Base-by-base conservation (phyloP, 2,329 filamentous ascomycete species). In the Blastomyces gilchristii region DNA sequence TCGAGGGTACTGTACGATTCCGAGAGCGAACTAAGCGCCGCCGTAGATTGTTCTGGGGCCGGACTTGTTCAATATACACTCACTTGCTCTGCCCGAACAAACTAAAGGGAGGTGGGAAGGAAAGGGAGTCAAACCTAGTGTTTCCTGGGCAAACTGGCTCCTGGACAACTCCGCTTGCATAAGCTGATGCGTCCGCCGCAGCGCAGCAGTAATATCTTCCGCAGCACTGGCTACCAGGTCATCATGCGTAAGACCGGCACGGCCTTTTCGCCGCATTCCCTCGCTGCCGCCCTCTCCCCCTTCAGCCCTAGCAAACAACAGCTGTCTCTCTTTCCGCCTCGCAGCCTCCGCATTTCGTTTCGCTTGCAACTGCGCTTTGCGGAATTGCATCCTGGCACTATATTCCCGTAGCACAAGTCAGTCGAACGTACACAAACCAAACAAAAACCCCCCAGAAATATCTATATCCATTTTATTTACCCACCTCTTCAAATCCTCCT, bases 71-170 rank as follows among this genome's bases (percentile, higher is more conserved):
- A 66, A 62, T 66, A 56, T 67, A 63, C 6, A 18, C 53, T 22
- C 34, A 34, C 45, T 22, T 11, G 14, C 41, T 45, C 18, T 45
- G 41, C 45, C 18, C 22, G 45, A 49, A 18, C 45, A 49, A 49
- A 49, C 18, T 6, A 18, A 43, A 43, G 41, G 7, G 45, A 7
- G 45, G 18, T 3, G 7, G 41, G 7, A 18, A 18, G 45, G 18
- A 8, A 9, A 4, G 41, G 45, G 45, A 8, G n/a, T 22, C 71
- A 64, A 67, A 77, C 79, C 75, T 63, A 99, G 82, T 0, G 91
- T 95, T 74, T 96, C 88, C 69, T 94, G 88, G 22, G 93, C 93
- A 72, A 96, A 97, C 70, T 90, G 87, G 68, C 90, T 95, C 64
- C 91, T 87, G 57, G 87, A 85, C 8, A 99, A 84, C 79, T 97